Conservation (phyloP, 2,329 filamentous ascomycete genomes). For the Phaeomoniella chlamydospora region DNA sequence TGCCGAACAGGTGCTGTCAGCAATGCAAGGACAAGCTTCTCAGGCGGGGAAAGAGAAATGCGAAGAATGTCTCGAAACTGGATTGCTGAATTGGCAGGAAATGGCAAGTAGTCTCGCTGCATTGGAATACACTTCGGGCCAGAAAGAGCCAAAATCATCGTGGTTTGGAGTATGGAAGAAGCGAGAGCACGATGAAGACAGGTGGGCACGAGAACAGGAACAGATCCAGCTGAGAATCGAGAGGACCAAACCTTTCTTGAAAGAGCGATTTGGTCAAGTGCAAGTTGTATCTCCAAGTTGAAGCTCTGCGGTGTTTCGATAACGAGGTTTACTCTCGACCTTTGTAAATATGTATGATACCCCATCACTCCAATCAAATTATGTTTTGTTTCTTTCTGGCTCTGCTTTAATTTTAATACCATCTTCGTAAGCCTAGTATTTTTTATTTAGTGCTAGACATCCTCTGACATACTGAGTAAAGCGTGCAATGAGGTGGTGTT, state of each 20-base stretch:
- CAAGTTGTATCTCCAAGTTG: not conserved
- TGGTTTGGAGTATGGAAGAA: constrained; percentile 18
- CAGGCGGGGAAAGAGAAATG: constrained; percentile 40
- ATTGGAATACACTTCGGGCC: not conserved
- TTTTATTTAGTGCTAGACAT: too few species aligned
- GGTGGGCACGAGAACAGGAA: constrained; percentile 11
- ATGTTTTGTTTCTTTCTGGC: constrained; percentile 1
- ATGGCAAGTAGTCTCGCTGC: constrained; percentile 59
- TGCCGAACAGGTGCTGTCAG: constrained; percentile 54
- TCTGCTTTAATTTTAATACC: too few species aligned
- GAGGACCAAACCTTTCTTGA: constrained; percentile 11
- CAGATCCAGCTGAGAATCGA: constrained; percentile 11
- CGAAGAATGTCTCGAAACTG: constrained; percentile 60
- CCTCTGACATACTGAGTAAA: too few species aligned
- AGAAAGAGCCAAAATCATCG: not conserved
- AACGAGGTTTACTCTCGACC: constrained; percentile 2
- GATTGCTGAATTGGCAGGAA: constrained; percentile 65
- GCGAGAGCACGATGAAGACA: constrained; percentile 19
- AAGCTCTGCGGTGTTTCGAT: not conserved
- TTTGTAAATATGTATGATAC: not conserved
- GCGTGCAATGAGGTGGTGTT: too few species aligned
- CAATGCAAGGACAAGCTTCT: constrained; percentile 17
- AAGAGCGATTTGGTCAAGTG: constrained; percentile 1
- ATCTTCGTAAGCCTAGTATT: too few species aligned
- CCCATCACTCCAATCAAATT: not conserved